Evolutionary conservation across 1,284 basidiomycete genomes (phyloP).

Genomic region (Sphaerobolus stellatus): DNA sequence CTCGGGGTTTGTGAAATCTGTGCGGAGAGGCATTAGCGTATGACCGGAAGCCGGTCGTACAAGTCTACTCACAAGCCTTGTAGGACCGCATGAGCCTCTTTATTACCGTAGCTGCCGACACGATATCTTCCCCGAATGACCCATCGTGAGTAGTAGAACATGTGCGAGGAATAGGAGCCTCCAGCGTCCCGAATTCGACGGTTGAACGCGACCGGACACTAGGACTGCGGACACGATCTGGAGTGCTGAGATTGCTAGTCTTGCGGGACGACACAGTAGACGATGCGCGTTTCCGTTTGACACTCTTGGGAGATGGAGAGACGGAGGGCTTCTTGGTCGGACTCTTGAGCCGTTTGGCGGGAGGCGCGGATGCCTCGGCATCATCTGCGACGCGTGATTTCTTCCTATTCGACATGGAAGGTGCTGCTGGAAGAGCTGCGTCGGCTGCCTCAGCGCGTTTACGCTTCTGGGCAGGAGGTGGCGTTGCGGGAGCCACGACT

Average conservation of each 20-base stretch:
- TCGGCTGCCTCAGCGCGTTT: slow-evolving; percentile 2
- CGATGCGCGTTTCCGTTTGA: slow-evolving; percentile 6
- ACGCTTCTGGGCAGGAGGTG: slow-evolving; percentile 3
- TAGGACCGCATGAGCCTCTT: slow-evolving; percentile 59
- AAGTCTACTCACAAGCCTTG: slow-evolving; percentile 54
- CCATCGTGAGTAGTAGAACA: slow-evolving; percentile 57
- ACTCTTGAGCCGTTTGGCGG: neutral
- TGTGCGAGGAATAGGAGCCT: slow-evolving; percentile 28
- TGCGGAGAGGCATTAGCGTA: neutral
- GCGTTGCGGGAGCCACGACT: neutral
- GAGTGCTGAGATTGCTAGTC: neutral
- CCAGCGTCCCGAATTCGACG: slow-evolving; percentile 36
- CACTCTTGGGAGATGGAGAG: neutral
- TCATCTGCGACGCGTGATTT: neutral
- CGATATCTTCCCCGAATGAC: slow-evolving; percentile 46
- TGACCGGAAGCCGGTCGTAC: slow-evolving; percentile 3
- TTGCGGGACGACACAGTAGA: neutral
- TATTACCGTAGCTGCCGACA: slow-evolving; percentile 64
- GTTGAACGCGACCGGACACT: slow-evolving; percentile 31
- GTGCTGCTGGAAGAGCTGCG: neutral
- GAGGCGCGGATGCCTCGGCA: neutral
- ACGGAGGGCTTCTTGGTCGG: neutral
- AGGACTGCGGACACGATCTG: slow-evolving; percentile 8
- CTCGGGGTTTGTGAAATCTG: slow-evolving; percentile 53
- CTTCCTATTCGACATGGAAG: neutral